Evolutionary conservation across 2,329 filamentous ascomycete species (phyloP).

Genomic region (Orbilia oligospora): DNA sequence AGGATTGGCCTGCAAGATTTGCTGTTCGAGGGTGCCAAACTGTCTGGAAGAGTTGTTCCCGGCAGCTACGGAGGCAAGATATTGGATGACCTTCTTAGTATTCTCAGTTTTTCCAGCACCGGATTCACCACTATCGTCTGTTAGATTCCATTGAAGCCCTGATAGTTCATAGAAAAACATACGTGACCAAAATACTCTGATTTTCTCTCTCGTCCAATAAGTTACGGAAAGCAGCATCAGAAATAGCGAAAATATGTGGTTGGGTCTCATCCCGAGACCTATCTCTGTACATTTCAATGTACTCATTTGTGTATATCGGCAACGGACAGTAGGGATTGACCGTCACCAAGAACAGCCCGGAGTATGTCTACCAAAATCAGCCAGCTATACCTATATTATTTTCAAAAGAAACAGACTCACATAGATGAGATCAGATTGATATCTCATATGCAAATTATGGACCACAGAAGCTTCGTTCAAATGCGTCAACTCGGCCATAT

Average conservation of each 20-base stretch:
- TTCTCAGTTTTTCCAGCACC: conserved; percentile 99
- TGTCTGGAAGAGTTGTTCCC: conserved; percentile 80
- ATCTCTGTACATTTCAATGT: conserved; percentile 98
- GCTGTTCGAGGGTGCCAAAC: conserved; percentile 90
- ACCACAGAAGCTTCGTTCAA: conserved; percentile 98
- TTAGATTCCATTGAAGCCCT: conserved; percentile 33
- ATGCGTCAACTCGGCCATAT: conserved; percentile 99
- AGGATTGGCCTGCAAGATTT: conserved; percentile 95
- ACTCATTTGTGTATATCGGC: conserved; percentile 96
- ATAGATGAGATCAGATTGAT: conserved; percentile 95
- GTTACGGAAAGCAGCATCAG: conserved; percentile 95
- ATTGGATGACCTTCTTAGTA: conserved; percentile 99
- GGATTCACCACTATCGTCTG: conserved; percentile 79
- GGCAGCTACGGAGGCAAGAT: conserved; percentile 91
- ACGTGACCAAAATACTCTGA: conserved; percentile 96
- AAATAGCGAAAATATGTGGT: conserved; percentile 97
- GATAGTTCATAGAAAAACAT: conserved; percentile 64
- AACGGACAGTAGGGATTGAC: conserved; percentile 96
- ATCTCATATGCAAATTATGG: conserved; percentile 94
- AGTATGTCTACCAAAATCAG: conserved; percentile 79
- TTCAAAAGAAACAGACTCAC: conserved; percentile 67
- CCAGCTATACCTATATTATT: background rate
- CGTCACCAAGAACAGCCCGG: conserved; percentile 94
- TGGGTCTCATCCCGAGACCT: conserved; percentile 92
- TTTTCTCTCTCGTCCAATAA: conserved; percentile 95